Evolutionary conservation across 305 asterid species (phyloP), one percentile per base, ranked within the genome.

Genomic region (Fraxinus sp.): DNA sequence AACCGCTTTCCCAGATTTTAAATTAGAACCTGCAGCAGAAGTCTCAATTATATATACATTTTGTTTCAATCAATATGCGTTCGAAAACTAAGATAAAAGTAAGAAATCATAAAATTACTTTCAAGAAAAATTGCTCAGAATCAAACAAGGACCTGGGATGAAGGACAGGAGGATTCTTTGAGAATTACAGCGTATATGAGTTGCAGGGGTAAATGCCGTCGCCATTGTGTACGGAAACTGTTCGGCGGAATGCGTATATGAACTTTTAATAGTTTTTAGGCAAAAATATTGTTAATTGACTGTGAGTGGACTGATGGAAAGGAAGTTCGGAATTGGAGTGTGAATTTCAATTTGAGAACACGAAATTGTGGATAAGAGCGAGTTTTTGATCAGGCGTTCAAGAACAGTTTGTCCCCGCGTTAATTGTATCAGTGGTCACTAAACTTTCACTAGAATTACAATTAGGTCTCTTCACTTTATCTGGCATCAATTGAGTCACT

Each of bases 151-250:
- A 85, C 94, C 89, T 84, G 92, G 37, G 82, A n/a, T 35, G 90
- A 82, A 78, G 84, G 82, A 73, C 91, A 80, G 35, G 89, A 70
- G 22, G 20, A 30, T 30, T 74, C 86, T 90, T 70, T 93, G 81
- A 83, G 88, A 72, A 77, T 75, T 83, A 41, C 92, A 88, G 74
- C 93, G 92, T 8, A 89, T 62, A 57, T 90, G 90, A 64, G 95
- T 81, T 77, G 92, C 91, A 52, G 96, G 90, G 18, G 97, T 89
- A 78, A 91, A 84, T 28, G 92, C 32, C 76, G 89, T 81, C 80
- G 98, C 91, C 98, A 95, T 95, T 77, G 78, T 71, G 33, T 22
- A 7, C 83, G 74, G 81, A 62, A 66, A 4, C 74, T 78, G 90
- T 84, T 88, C 80, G 89, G 81, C 44, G 81, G 86, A 87, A 88